Evolutionary conservation across 2,329 filamentous ascomycete species (phyloP), one percentile per base, ranked within the genome.

Genomic region (Penicillium digitatum): DNA sequence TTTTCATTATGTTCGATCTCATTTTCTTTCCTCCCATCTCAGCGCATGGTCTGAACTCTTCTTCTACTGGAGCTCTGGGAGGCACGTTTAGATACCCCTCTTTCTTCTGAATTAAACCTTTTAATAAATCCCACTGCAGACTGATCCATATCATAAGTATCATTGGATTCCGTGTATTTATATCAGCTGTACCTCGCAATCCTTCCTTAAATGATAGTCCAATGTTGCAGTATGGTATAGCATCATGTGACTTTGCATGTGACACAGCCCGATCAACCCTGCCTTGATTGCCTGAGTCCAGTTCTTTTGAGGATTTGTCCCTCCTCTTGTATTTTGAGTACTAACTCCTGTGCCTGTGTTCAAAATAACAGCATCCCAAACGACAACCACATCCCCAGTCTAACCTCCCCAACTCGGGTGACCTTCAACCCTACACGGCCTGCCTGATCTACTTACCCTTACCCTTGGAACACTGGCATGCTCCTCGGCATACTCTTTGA

Each of bases 21-120:
- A 7, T 26, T 32, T 52, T 22, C 31, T 24, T 27, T 38, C 35
- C 20, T 39, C 26, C 44, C 37, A 32, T 48, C 50, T 32, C 42
- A 34, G 22, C 22, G 22, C 43, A 32, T 48, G 48, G 50, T 57
- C 52, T 48, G 45, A 55, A 40, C 38, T 54, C 51, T 48, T 45
- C 44, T 29, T 40, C 26, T 40, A 29, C 47, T 45, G 45, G 57
- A 50, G 55, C 56, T 54, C 56, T 62, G 52, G 57, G 57, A 59
- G 68, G 64, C 69, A 67, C 57, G 62, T 62, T 67, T 69, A 70
- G 68, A 70, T 70, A 70, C 68, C 68, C 68, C 58, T 62, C 16
- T 53, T 54, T 54, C 52, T 62, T 48, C 48, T 55, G 51, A 59
- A 54, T 44, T 37, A 47, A 60, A 57, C 38, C 54, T 34, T 39